phyloP scores from a whole-genome alignment of 2,329 filamentous ascomycete genomes.

The Penicillium sp. region DNA sequence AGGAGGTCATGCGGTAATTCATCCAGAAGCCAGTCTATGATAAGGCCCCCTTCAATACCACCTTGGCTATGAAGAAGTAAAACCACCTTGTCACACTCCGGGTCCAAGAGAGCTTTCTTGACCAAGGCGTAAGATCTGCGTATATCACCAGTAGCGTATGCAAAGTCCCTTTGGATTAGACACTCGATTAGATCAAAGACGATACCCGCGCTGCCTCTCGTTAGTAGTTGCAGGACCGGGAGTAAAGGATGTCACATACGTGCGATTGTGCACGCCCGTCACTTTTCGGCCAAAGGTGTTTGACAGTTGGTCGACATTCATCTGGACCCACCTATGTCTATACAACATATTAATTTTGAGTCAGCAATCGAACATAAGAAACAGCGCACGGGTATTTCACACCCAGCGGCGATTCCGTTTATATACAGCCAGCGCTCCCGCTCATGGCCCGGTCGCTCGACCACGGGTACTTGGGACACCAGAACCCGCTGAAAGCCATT shows the following conservation, averaged over 20 bases:
- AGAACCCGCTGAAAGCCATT: constrained; percentile 53
- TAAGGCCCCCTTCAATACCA: constrained; percentile 69
- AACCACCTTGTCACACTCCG: constrained; percentile 65
- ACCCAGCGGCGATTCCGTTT: constrained; percentile 62
- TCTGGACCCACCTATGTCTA: constrained; percentile 59
- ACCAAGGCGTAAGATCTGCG: constrained; percentile 59
- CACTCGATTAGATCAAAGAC: constrained; percentile 77
- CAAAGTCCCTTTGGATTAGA: constrained; percentile 71
- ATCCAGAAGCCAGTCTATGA: constrained; percentile 73
- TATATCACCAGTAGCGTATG: constrained; percentile 68
- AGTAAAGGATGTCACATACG: constrained; percentile 41
- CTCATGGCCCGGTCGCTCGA: constrained; percentile 41
- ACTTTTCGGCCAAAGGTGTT: constrained; percentile 70
- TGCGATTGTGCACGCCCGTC: constrained; percentile 72
- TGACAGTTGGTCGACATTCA: constrained; percentile 68
- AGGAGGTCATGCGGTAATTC: constrained; percentile 67
- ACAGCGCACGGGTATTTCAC: constrained; percentile 43
- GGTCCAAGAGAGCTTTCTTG: constrained; percentile 63
- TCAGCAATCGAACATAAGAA: background rate
- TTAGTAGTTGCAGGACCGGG: background rate
- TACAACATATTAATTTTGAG: background rate
- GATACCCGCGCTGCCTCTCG: constrained; percentile 53
- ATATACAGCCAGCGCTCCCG: constrained; percentile 78
- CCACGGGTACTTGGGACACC: constrained; percentile 27
- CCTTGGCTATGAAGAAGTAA: constrained; percentile 77